phyloP scores from a whole-genome alignment of 2,329 filamentous ascomycete species.

The Thielaviopsis musarum region DNA sequence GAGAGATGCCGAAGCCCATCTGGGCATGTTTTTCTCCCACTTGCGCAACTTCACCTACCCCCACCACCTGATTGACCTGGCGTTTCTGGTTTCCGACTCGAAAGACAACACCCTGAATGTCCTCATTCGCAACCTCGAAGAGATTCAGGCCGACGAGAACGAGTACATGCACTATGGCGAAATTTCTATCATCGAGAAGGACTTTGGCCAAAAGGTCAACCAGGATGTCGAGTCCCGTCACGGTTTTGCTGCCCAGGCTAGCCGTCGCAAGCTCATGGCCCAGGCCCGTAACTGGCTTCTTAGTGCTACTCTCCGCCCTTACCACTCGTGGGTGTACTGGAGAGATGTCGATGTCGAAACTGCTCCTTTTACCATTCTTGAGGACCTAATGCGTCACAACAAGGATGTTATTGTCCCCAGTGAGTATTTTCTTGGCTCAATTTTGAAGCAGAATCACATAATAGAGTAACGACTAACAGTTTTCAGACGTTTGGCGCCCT shows the following conservation, averaged over 20 bases:
- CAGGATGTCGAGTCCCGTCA: conserved; percentile 96
- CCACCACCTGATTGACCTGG: conserved; percentile 87
- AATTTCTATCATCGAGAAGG: conserved; percentile 95
- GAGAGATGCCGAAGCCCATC: conserved; percentile 77
- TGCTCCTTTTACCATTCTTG: conserved; percentile 86
- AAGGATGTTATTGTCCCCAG: conserved; percentile 98
- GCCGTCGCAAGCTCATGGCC: conserved; percentile 89
- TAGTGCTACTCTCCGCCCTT: conserved; percentile 79
- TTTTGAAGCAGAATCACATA: background rate
- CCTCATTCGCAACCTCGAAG: conserved; percentile 57
- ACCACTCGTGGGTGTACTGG: conserved; percentile 99
- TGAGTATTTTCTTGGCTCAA: conserved; percentile 33
- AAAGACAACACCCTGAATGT: conserved; percentile 76
- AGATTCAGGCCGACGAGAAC: conserved; percentile 65
- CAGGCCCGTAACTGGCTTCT: conserved; percentile 94
- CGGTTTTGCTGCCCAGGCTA: conserved; percentile 90
- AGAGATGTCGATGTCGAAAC: conserved; percentile 97
- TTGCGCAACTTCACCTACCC: conserved; percentile 93
- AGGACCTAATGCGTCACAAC: conserved; percentile 96
- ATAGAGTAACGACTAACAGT: conserved; percentile 15
- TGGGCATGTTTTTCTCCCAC: conserved; percentile 98
- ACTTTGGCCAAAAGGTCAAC: conserved; percentile 94
- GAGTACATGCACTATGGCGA: conserved; percentile 77
- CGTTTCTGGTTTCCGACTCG: conserved; percentile 92
- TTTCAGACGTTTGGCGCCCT: conserved; percentile 85